Base-by-base conservation (phyloP, 108 stramenopile species). In the Cyclotella kingstonii region DNA sequence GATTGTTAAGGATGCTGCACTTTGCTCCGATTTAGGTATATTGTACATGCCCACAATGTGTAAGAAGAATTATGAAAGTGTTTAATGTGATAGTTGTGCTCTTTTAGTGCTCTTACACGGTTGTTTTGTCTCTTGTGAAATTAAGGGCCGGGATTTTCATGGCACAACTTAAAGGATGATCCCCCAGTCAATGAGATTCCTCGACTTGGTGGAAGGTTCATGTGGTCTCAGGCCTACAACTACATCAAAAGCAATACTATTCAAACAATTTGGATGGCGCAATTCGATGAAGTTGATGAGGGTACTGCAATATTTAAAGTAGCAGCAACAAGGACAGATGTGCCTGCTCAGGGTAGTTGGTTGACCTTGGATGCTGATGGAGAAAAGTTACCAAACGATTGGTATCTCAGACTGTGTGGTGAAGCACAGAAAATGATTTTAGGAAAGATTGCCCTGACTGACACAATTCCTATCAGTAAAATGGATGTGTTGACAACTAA, bases 211-310 rank as follows among this genome's bases (percentile, higher is more conserved):
- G 78, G 78, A 11, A 63, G 35, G 3, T 73, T 79, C 46, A 51
- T 79, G 46, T 79, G 78, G 78, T 18, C 40, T 4, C 72, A 73
- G 35, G 63, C 71, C 11, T 52, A 73, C 55, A 12, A 28, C 17
- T 67, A 33, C 44, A 44, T 48, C 6, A 21, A 49, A 11, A 41
- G 53, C 42, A 18, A 27, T 15, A 68, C 49, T 43, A 56, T 70
- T 12, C 53, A 2, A 4, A 48, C 65, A 15, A 53, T 79, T 19
- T 79, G 66, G 45, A 54, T 68, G 65, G 78, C 78, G 7, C 71
- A 73, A 35, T 73, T 79, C 22, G 78, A 79, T 34, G 78, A 79
- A 47, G 63, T 71, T 1, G 78, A 79, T 22, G 78, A 79, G 44
- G 78, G 72, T 15, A 79, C 78, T 0, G 78, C 78, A 1, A 79